Base-by-base conservation (phyloP, 805 yeast genomes). In the Dipodascus albidus region DNA sequence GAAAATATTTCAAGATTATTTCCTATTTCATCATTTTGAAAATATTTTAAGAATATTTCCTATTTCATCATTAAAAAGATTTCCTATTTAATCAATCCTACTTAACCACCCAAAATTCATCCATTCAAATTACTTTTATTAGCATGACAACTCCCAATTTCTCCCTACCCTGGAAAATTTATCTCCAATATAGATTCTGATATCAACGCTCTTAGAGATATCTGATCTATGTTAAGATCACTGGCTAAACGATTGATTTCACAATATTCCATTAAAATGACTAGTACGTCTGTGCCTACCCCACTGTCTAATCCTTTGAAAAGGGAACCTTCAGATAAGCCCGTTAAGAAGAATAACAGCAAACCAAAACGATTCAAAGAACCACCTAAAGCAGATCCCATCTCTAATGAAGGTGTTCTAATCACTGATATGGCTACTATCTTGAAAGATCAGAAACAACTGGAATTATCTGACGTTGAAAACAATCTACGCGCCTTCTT, bases 331-430 rank as follows among this genome's bases (percentile, higher is more conserved):
- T 14, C 44, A 38, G 20, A 17, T 38, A 17, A n/a, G n/a, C 8
- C 17, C 3, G 20, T 6, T 14, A 38, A 38, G n/a, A 38, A 17
- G 20, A 17, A 11, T 4, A 3, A 11, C 6, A 27, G 33, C 11
- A 4, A 19, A 55, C 23, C 53, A 47, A 61, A 62, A 63, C 79
- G 79, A 62, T 84, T 82, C 62, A 80, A 78, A 64, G 70, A 77
- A 31, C 83, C 83, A 60, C 77, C 75, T 6, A 38, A 38, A 14
- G 75, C 77, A 11, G 97, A 89, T 56, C 77, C 84, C 31, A 86
- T 95, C 0, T 78, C 93, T 1, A 87, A 95, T 4, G 69, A 81
- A 41, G 97, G 97, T 4, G 85, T 87, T 3, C 73, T 91, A 47
- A 78, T 81, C 57, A 73, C 73, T 57, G 96, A 90, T 65, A 86